Conservation (phyloP, 2,329 filamentous ascomycete genomes). For the Clonostachys solani region DNA sequence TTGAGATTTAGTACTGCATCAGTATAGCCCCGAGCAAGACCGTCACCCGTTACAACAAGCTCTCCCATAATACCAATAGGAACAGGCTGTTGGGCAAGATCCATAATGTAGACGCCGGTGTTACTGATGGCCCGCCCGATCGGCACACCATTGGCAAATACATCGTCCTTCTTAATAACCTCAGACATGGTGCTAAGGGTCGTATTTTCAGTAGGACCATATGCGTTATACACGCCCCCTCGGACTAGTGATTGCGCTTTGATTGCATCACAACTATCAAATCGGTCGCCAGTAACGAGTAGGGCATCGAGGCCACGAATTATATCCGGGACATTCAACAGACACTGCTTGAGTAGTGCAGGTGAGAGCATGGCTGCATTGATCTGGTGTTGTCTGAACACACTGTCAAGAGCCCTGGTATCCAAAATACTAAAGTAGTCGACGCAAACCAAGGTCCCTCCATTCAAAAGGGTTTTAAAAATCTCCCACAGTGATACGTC, state of each 20-base stretch:
- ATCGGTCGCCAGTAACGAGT: neutral
- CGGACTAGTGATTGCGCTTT: neutral
- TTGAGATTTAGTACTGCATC: conserved; percentile 2
- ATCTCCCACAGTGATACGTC: conserved; percentile 7
- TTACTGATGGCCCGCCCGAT: conserved; percentile 9
- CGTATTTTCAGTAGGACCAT: conserved; percentile 12
- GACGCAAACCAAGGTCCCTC: conserved; percentile 7
- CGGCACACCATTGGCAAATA: conserved; percentile 6
- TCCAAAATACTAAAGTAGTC: conserved; percentile 5
- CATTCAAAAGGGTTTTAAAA: conserved; percentile 1
- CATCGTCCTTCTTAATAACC: conserved; percentile 1
- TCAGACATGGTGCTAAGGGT: conserved; percentile 9
- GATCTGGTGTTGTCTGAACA: neutral
- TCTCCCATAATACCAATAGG: conserved; percentile 10
- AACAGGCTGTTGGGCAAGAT: conserved; percentile 5
- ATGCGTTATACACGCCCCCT: conserved; percentile 4
- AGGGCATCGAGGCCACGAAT: neutral
- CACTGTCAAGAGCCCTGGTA: neutral
- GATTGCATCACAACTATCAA: conserved; percentile 1
- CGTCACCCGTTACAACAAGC: conserved; percentile 9
- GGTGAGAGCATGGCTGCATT: neutral
- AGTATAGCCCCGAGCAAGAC: conserved; percentile 10
- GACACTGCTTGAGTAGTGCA: conserved; percentile 2
- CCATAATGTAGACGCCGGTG: conserved; percentile 8
- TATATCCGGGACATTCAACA: neutral